Evolutionary conservation across 148 eudicot species (phyloP), one percentile per base, ranked within the genome.

Genomic region (Cornus controversa): DNA sequence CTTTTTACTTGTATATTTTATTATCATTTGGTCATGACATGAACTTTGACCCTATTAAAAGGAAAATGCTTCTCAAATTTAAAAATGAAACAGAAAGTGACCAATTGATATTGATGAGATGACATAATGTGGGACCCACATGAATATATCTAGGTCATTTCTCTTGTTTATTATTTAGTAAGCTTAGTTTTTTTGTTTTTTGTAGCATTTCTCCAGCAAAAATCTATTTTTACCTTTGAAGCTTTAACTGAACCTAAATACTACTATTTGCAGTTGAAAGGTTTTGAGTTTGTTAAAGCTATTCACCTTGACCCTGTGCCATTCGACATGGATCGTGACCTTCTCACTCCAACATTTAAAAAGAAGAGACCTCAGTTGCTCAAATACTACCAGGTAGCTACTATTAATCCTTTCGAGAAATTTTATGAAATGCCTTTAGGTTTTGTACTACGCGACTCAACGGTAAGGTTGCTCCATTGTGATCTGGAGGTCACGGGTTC

Each of bases 351-450:
- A 45, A 93, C 97, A 54, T 93, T 79, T 71, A 93, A 93, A 79
- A 89, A 89, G 85, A 93, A 91, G 80, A 83, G 97, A 82, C 97
- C 97, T 20, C 94, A 93, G 71, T 23, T 93, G 88, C 92, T 84
- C 71, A 93, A 93, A 67, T 90, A 84, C 76, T 93, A 95, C 80
- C 86, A 95, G 96, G 98, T 95, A 85, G 40, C 1, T 65, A 27
- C 40, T 71, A 47, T 70, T 14, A 27, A 42, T 72, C 24, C 57
- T 82, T 70, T 54, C 26, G 28, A 23, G n/a, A 29, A 72, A 31
- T 65, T 5, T 26, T 47, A 25, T 67, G 66, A 64, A 67, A n/a
- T 67, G 15, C 53, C 67, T 62, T 60, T 18, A 6, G 64, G 23
- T 60, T 54, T 37, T 65, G 16, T 72, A 8, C 18, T n/a, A n/a